Percentiles rank a stretch among this genome's conserved stretches.
These are phyloP conservation scores for Dryas drummondii DNA, from an alignment of 306 rosid genomes.

Conservation along the genomic window DNA sequence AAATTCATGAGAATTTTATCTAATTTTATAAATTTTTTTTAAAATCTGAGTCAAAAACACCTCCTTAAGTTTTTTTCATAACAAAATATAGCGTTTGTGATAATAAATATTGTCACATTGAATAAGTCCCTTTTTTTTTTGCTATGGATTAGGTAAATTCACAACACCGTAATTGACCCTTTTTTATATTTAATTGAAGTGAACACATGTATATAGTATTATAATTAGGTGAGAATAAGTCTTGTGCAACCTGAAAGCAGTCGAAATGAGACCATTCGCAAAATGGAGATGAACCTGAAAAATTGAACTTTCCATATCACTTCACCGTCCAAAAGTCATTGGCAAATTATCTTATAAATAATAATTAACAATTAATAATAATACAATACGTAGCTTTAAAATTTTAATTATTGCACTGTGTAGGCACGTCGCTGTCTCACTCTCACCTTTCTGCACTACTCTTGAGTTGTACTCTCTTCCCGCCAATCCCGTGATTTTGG, in stretches of 20 bases:
- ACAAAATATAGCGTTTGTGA: too few relatives aligned
- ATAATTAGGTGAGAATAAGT: slow-evolving; percentile 30
- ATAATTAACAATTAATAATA: too few relatives aligned
- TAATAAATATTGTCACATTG: too few relatives aligned
- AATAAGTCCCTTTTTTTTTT: too few relatives aligned
- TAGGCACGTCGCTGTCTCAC: background rate
- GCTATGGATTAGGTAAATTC: slow-evolving; percentile 7
- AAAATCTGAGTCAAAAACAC: too few relatives aligned
- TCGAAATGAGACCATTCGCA: background rate
- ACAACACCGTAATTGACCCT: slow-evolving; percentile 9
- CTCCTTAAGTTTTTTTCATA: too few relatives aligned
- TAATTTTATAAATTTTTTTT: too few relatives aligned
- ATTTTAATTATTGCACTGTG: background rate
- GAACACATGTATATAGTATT: background rate
- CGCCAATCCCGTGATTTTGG: slow-evolving; percentile 22
- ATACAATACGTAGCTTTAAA: background rate
- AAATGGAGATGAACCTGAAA: background rate
- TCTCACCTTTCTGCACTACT: background rate
- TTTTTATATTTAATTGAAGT: slow-evolving; percentile 19
- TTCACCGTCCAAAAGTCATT: background rate
- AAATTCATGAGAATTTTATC: too few relatives aligned
- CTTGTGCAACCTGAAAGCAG: background rate
- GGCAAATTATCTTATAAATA: background rate
- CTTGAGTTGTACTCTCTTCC: background rate
- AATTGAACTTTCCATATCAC: background rate